Percentiles rank a stretch among this genome's conserved stretches.
Conservation (phyloP, 2,329 filamentous ascomycete species). For the Acephala macrosclerotiorum region DNA sequence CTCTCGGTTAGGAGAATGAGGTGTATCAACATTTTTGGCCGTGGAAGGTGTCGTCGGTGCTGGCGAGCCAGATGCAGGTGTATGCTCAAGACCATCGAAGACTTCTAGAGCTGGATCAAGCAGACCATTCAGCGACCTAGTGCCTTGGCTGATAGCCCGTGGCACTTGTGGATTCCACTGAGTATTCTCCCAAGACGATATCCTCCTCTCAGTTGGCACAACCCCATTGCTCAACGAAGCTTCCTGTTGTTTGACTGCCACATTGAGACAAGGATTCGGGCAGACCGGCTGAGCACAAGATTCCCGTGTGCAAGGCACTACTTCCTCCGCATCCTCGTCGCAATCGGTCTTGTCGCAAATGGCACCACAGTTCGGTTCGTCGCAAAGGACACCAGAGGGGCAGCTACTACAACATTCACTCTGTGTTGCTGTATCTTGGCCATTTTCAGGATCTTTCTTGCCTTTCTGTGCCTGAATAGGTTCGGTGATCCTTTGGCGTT, state of each 20-base stretch:
- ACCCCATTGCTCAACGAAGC: slow-evolving; percentile 13
- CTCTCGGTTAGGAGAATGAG: slow-evolving; percentile 25
- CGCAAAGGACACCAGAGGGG: slow-evolving; percentile 34
- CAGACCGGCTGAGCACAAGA: slow-evolving; percentile 35
- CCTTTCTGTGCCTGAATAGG: neutral
- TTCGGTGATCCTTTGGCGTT: neutral
- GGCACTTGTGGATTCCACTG: slow-evolving; percentile 14
- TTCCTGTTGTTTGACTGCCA: slow-evolving; percentile 24
- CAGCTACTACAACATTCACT: slow-evolving; percentile 43
- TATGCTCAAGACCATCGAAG: slow-evolving; percentile 12
- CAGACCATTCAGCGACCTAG: slow-evolving; percentile 11
- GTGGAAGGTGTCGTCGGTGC: slow-evolving; percentile 34
- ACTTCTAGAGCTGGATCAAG: slow-evolving; percentile 18
- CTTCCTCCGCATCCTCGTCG: slow-evolving; percentile 16
- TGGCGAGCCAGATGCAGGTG: slow-evolving; percentile 21
- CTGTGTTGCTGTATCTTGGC: neutral
- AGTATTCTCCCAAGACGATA: slow-evolving; percentile 19
- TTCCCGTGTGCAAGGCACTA: slow-evolving; percentile 33
- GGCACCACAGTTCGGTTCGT: slow-evolving; percentile 36
- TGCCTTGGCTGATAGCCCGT: slow-evolving; percentile 9
- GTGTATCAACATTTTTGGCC: slow-evolving; percentile 28
- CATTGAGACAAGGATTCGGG: slow-evolving; percentile 31
- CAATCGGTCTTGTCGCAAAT: slow-evolving; percentile 31
- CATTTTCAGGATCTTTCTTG: slow-evolving; percentile 3
- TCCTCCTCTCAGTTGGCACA: slow-evolving; percentile 11